These are phyloP conservation scores for Nakaseomyces kungkrabaensis DNA, from an alignment of 1,139 yeast genomes.

Conservation along the genomic window DNA sequence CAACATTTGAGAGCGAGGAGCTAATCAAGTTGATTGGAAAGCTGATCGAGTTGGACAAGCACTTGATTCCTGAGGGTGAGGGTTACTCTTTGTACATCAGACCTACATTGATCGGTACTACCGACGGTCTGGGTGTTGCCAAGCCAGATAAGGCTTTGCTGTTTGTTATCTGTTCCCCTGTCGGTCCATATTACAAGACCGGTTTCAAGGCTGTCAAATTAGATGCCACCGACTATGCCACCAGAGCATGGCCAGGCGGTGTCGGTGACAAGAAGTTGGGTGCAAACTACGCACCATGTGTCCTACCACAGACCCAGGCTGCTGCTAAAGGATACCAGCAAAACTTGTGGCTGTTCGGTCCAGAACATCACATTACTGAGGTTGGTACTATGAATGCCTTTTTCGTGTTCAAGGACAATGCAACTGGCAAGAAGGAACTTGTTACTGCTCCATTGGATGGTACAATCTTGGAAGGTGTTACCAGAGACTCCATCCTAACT, in stretches of 20 bases:
- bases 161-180: constrained; percentile 86
- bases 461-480: constrained; percentile 91
- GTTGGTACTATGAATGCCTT: constrained; percentile 97
- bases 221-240: constrained; percentile 91
- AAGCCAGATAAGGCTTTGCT: constrained; percentile 72
- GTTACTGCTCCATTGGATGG: constrained; percentile 97
- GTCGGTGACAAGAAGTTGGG: constrained; percentile 93
- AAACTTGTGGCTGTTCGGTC: constrained; percentile 92
- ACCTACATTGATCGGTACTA: constrained; percentile 91
- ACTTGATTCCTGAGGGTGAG: constrained; percentile 68
- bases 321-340: constrained; percentile 86
- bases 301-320: constrained; percentile 80
- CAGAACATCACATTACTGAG: constrained; percentile 82
- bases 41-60: constrained; percentile 61
- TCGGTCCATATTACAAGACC: constrained; percentile 81
- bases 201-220: constrained; percentile 90
- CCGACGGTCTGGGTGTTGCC: constrained; percentile 74
- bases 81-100: constrained; percentile 90
- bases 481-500: constrained; percentile 77
- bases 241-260: constrained; percentile 99
- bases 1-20: constrained; percentile 71
- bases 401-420: constrained; percentile 61
- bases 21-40: constrained; percentile 64
- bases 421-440: constrained; percentile 76
- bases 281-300: constrained; percentile 94